Conservation (phyloP, 208 protist species). For the Acanthamoeba triangularis region DNA sequence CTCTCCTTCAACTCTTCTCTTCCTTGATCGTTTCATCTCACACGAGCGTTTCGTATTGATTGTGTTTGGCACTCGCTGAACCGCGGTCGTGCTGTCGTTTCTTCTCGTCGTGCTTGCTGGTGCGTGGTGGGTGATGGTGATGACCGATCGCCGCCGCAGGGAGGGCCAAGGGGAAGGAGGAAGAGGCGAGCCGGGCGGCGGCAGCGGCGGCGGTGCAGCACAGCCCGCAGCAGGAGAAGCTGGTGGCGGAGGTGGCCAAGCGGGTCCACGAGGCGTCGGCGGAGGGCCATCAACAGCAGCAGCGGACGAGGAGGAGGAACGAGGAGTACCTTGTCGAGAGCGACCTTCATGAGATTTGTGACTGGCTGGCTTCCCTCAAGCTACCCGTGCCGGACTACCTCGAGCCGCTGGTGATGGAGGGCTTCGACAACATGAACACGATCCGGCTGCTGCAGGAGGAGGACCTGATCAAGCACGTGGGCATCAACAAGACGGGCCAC, state of each 20-base stretch:
- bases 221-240: conserved; percentile 35
- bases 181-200: not conserved
- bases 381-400: conserved; percentile 26
- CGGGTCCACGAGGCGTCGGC: not conserved
- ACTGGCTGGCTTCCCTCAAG: conserved; percentile 65
- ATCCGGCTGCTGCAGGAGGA: conserved; percentile 48
- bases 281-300: not conserved
- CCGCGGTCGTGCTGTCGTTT: not conserved
- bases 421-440: conserved; percentile 46
- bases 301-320: not conserved
- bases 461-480: conserved; percentile 47
- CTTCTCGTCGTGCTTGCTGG: not conserved
- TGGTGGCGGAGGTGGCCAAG: conserved; percentile 5
- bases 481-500: conserved; percentile 55
- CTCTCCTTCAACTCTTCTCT: not conserved
- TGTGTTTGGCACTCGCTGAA: not conserved
- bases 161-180: not conserved
- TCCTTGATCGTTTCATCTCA: not conserved
- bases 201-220: not conserved
- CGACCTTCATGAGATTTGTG: conserved; percentile 67
- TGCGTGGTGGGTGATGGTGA: not conserved
- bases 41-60: not conserved
- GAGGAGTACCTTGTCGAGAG: conserved; percentile 60
- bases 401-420: conserved; percentile 41
- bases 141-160: not conserved